Base-by-base conservation (phyloP, 208 protist species). In the Acanthamoeba rhysodes region DNA sequence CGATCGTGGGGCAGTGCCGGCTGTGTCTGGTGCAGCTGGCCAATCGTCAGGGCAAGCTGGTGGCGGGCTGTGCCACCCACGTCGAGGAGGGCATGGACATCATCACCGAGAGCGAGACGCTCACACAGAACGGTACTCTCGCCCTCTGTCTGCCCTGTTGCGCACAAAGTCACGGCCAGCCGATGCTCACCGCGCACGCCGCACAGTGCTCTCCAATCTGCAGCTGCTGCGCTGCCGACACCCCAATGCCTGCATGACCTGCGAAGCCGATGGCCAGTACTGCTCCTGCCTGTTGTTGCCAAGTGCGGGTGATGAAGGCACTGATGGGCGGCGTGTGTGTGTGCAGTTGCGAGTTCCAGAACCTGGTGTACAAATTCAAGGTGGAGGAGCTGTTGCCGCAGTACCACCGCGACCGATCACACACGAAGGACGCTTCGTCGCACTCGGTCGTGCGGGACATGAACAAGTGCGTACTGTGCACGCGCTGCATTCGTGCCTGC, bases 381-480 rank as follows among this genome's bases (percentile, higher is more conserved):
- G 78, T 87, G 16, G 78, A 87, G 48, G 78, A 87, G 29, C 45
- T 87, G 78, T 32, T 87, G 50, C 78, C 78, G 4, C 78, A 87
- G 45, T 87, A 59, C 29, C 78, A 87, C 48, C 37, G 78, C 22
- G 78, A 87, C 27, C 14, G 78, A 4, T 87, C 78, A 4, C 78
- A 87, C 29, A 87, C 78, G 12, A 87, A 18, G 45, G 78, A 87
- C 78, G 10, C 37, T 2, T 87, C 78, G 7, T 87, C 78, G 7
- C 78, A 87, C 78, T 87, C 78, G 0, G 29, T 91, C 57, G 93
- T 84, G 29, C 59, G 94, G 55, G 95, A 96, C 48, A 93, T 96
- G 53, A 95, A 64, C 62, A 97, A 96, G n/a, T 97, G 96, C 85
- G 94, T 97, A 5, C 45, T 94, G 16, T 97, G 96, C 82, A 93